Base-by-base conservation (phyloP, 495 filamentous ascomycete genomes). In the Penicillium fimorum region DNA sequence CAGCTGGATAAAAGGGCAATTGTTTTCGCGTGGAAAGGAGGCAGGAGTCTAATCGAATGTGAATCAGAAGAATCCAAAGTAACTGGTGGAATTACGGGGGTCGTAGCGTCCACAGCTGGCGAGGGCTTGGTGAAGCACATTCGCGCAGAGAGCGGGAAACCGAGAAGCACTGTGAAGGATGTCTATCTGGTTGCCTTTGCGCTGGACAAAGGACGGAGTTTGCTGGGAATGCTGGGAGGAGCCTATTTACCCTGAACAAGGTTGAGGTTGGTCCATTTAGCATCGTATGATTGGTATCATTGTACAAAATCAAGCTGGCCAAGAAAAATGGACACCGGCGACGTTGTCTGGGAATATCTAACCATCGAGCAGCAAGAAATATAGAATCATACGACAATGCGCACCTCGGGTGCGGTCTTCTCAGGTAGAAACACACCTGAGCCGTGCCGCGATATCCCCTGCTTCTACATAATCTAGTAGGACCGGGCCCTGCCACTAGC, bases 171-270 rank as follows among this genome's bases (percentile, higher is more conserved):
- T 20, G 47, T 75, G 0, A 67, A 63, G 9, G 56, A 80, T 1
- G 57, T 78, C 4, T 79, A 77, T 46, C 53, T 79, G n/a, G 58
- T 60, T 20, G 73, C 73, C 6, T 71, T 78, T 50, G 69, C 67
- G 1, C 30, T 70, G 18, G 57, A 63, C 12, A 63, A 69, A 27
- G 70, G 70, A 6, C 49, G 63, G 46, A 65, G 63, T 44, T 47
- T 72, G 4, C 22, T 70, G 18, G 62, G 60, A 15, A 61, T 61
- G 7, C 50, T 70, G 15, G 67, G 68, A 1, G 71, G 71, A 12
- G 37, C 68, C 2, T 51, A 53, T 18, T 47, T 66, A 38, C 62
- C 66, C 0, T 71, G 63, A 57, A 68, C 72, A 62, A 64, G 33
- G 37, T 71, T n/a, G 55, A 64, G 44, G 71, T 72, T 38, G 43